Percentiles rank a stretch among this genome's conserved stretches.
Evolutionary conservation across 495 filamentous ascomycete species (phyloP).

Genomic region (Tuber borchii): DNA sequence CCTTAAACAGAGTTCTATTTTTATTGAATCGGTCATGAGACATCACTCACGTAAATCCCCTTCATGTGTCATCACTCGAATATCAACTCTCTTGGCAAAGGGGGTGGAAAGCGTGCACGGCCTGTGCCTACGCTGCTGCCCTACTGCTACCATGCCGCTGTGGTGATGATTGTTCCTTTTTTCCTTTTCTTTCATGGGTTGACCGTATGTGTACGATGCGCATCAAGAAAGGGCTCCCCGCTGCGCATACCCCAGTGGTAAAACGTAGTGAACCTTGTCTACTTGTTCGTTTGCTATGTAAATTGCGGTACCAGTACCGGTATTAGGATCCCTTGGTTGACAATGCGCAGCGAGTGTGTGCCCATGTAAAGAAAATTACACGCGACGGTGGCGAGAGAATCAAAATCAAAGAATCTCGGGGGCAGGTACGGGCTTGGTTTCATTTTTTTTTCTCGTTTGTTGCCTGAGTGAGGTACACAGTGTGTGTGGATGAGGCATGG

Average conservation of each 20-base stretch:
- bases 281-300: background rate
- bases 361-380: background rate
- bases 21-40: background rate
- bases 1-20: background rate
- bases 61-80: background rate
- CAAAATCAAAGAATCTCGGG: background rate
- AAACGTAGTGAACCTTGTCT: background rate
- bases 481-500: background rate
- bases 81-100: background rate
- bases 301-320: background rate
- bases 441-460: background rate
- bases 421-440: background rate
- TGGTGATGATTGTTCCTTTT: background rate
- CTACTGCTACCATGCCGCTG: background rate
- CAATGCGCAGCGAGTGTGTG: background rate
- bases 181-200: background rate
- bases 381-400: background rate
- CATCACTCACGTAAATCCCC: background rate
- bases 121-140: background rate
- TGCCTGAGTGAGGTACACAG: background rate
- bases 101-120: background rate
- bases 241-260: background rate
- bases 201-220: background rate
- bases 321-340: background rate
- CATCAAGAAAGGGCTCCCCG: background rate